A percentile compares a stretch with the other conserved stretches of the same genome.
Conservation (phyloP, 2,329 filamentous ascomycete species). For the Neofusicoccum cordaticola region DNA sequence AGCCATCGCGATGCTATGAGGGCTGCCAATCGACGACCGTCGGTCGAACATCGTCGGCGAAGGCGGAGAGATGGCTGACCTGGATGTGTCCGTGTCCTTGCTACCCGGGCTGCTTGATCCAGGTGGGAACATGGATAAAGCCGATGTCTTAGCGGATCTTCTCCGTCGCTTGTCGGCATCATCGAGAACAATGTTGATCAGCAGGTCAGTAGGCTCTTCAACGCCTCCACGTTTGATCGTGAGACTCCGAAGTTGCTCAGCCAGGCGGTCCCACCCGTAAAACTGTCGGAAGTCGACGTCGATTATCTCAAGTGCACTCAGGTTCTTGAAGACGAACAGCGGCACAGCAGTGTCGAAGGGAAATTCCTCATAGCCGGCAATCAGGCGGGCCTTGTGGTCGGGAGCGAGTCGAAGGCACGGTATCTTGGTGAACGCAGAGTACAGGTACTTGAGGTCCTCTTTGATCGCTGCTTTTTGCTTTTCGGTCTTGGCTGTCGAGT, state of each 20-base stretch:
- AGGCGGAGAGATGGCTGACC: constrained; percentile 58
- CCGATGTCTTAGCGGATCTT: constrained; percentile 80
- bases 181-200: constrained; percentile 91
- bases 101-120: constrained; percentile 59
- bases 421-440: constrained; percentile 98
- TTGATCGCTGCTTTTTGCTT: constrained; percentile 83
- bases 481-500: constrained; percentile 77
- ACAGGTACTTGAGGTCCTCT: constrained; percentile 89
- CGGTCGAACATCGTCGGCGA: constrained; percentile 37
- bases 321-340: constrained; percentile 94
- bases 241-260: constrained; percentile 86
- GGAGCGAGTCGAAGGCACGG: constrained; percentile 84
- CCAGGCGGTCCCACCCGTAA: constrained; percentile 91
- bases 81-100: constrained; percentile 64
- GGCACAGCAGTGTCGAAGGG: constrained; percentile 97
- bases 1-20: constrained; percentile 47
- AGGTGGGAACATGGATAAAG: constrained; percentile 74
- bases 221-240: constrained; percentile 83
- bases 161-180: constrained; percentile 91
- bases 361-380: constrained; percentile 93
- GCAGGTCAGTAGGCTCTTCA: constrained; percentile 84
- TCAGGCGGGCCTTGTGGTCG: constrained; percentile 88
- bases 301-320: constrained; percentile 88
- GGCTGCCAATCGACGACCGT: constrained; percentile 49
- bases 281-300: constrained; percentile 97